Conservation (phyloP, 495 filamentous ascomycete genomes). For the Cladorrhinum samala region DNA sequence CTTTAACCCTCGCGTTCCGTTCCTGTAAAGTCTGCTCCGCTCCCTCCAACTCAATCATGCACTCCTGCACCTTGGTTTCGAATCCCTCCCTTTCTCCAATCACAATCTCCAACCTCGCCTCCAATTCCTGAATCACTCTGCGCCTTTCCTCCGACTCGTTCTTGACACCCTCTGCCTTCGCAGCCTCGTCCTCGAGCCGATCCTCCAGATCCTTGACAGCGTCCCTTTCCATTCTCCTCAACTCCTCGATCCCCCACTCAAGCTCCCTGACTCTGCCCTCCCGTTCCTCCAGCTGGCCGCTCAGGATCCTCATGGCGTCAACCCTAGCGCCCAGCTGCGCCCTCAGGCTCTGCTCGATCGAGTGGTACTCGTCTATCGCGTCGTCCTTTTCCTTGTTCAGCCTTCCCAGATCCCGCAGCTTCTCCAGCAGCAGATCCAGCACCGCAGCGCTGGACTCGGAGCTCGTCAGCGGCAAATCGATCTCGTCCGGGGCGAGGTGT, state of each 20-base stretch:
- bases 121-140: not conserved
- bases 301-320: constrained; percentile 33
- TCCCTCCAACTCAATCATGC: constrained; percentile 23
- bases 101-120: not conserved
- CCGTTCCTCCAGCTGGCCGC: constrained; percentile 40
- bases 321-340: constrained; percentile 43
- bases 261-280: constrained; percentile 28
- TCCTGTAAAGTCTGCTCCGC: no score
- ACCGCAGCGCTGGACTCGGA: constrained; percentile 41
- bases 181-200: no score
- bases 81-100: not conserved
- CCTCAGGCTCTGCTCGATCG: constrained; percentile 38
- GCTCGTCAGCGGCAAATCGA: constrained; percentile 31
- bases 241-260: not conserved
- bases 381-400: constrained; percentile 49
- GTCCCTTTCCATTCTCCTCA: no score
- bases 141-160: not conserved
- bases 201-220: no score
- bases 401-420: constrained; percentile 38
- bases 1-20: constrained; percentile 31
- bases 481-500: constrained; percentile 59
- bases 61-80: not conserved
- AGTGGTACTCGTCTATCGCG: constrained; percentile 51
- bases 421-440: constrained; percentile 37
- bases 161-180: no score